phyloP scores from a whole-genome alignment of 345 rosid species.

The Brassica juncea region DNA sequence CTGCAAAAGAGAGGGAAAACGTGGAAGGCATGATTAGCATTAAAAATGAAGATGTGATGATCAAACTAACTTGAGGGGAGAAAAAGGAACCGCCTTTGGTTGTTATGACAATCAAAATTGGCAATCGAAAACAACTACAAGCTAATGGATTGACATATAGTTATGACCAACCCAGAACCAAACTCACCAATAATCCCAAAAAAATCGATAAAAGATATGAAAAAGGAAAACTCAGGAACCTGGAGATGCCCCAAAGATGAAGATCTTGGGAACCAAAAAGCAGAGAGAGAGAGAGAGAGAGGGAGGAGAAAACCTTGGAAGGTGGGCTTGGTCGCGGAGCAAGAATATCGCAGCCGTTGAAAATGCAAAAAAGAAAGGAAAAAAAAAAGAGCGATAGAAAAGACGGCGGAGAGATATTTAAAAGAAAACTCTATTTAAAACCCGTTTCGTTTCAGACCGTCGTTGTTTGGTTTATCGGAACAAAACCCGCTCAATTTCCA shows the following conservation, averaged over 20 bases:
- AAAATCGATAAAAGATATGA: neutral
- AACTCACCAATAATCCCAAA: conserved; percentile 24
- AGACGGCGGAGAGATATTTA: conserved; percentile 24
- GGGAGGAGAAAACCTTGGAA: conserved; percentile 3
- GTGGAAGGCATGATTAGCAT: conserved; percentile 23
- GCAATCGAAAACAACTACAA: neutral
- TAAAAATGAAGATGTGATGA: neutral
- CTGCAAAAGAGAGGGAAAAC: conserved; percentile 30
- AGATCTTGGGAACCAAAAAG: neutral
- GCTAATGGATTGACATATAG: neutral
- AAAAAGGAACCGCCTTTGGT: neutral
- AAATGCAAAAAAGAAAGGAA: neutral
- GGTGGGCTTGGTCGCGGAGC: conserved; percentile 28
- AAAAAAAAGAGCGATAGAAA: neutral
- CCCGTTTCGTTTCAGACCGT: conserved; percentile 33
- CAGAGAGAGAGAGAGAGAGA: neutral
- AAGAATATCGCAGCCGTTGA: conserved; percentile 35
- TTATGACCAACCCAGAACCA: conserved; percentile 25
- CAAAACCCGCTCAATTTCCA: conserved; percentile 22
- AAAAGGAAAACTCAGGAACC: neutral
- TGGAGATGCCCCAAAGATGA: neutral
- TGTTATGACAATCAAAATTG: too few species aligned
- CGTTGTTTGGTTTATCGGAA: conserved; percentile 29
- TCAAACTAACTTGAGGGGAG: neutral
- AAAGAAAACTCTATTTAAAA: conserved; percentile 19